Conservation (phyloP, 2,329 filamentous ascomycete species). For the Ceratocystiopsis brevicomis region DNA sequence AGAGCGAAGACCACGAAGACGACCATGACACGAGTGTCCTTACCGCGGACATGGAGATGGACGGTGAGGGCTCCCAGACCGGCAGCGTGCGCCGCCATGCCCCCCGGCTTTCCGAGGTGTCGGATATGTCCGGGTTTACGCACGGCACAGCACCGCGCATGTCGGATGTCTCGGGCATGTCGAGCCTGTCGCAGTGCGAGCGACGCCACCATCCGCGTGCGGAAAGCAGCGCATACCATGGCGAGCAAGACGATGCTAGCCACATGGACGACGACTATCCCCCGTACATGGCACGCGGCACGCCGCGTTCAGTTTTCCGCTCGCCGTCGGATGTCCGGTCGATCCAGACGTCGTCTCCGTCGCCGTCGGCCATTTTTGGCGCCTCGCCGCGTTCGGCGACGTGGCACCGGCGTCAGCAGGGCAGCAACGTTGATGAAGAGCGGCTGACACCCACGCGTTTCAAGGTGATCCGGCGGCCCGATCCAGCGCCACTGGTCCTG, state of each 20-base stretch:
- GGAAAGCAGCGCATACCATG: conserved; percentile 8
- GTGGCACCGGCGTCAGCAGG: conserved; percentile 12
- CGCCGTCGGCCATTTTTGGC: conserved; percentile 28
- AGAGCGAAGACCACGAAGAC: conserved; percentile 3
- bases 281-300: conserved; percentile 33
- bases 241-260: conserved; percentile 20
- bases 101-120: background rate
- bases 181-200: conserved; percentile 35
- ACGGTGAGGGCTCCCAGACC: conserved; percentile 8
- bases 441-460: conserved; percentile 35
- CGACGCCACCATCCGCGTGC: conserved; percentile 19
- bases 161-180: conserved; percentile 31
- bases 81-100: conserved; percentile 7
- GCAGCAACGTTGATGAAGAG: background rate
- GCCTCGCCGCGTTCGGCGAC: conserved; percentile 36
- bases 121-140: background rate
- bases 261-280: conserved; percentile 24
- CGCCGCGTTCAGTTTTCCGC: conserved; percentile 44
- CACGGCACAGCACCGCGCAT: conserved; percentile 14
- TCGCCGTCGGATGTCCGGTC: conserved; percentile 51
- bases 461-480: conserved; percentile 24
- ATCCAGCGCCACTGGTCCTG: conserved; percentile 49
- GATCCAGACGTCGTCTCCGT: conserved; percentile 52
- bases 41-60: too few relatives aligned
- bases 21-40: conserved; percentile 2